These are phyloP conservation scores for Fusarium torreyae DNA, from an alignment of 2,329 filamentous ascomycete genomes.

Conservation along the genomic window DNA sequence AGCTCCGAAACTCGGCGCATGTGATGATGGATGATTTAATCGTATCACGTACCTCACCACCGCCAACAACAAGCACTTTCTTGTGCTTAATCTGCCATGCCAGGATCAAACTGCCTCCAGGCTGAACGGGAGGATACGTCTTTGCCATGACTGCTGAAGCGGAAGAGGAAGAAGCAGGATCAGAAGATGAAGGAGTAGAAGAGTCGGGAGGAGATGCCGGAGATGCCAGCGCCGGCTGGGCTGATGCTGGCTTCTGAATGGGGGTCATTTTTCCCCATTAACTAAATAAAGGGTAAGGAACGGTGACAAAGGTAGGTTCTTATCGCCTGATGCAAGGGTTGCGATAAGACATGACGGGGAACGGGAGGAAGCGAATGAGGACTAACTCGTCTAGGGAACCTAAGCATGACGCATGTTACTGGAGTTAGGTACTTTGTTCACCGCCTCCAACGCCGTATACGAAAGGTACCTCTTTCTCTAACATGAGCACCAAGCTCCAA, in stretches of 20 bases:
- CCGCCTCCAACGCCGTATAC: neutral
- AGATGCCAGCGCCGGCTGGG: constrained; percentile 44
- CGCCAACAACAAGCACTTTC: constrained; percentile 91
- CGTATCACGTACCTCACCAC: constrained; percentile 90
- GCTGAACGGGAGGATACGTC: constrained; percentile 84
- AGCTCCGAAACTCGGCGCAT: constrained; percentile 23
- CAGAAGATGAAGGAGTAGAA: constrained; percentile 24
- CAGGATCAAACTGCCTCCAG: constrained; percentile 92
- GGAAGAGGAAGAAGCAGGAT: constrained; percentile 22
- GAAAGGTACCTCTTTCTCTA: constrained; percentile 37
- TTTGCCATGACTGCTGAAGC: constrained; percentile 52
- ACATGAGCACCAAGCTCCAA: constrained; percentile 15
- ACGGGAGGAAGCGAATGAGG: constrained; percentile 42
- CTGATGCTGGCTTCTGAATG: constrained; percentile 46
- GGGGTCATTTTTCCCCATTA: constrained; percentile 45
- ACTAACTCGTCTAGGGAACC: constrained; percentile 25
- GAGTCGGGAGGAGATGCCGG: constrained; percentile 43
- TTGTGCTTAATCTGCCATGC: constrained; percentile 96
- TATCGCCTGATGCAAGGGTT: constrained; percentile 38
- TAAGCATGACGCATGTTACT: constrained; percentile 26
- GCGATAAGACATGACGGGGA: constrained; percentile 40
- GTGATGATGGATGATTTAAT: constrained; percentile 29
- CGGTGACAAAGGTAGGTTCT: constrained; percentile 39
- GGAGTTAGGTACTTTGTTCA: constrained; percentile 17
- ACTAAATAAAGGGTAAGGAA: constrained; percentile 21